Percentiles rank a stretch among this genome's conserved stretches.
phyloP scores from a whole-genome alignment of 768 basidiomycete genomes.

The Leccinum truebloodii region DNA sequence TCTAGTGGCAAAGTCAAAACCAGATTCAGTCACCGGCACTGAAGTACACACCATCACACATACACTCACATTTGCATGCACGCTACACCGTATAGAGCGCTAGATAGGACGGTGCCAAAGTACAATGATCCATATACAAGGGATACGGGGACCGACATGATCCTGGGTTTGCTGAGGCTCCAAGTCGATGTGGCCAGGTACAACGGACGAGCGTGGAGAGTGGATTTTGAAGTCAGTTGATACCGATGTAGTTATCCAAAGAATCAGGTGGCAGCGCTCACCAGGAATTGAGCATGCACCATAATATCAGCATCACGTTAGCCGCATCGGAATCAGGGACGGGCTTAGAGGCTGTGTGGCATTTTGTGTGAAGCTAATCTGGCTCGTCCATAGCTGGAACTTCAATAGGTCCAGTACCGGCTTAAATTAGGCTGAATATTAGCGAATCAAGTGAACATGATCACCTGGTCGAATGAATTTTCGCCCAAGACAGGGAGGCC shows the following conservation, averaged over 20 bases:
- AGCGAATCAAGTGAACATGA: background rate
- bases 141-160: background rate
- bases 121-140: background rate
- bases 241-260: background rate
- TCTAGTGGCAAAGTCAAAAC: background rate
- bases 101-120: background rate
- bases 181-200: background rate
- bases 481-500: too few relatives aligned
- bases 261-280: background rate
- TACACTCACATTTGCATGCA: conserved; percentile 1
- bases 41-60: background rate
- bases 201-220: background rate
- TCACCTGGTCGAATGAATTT: background rate
- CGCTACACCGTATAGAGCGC: background rate
- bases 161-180: background rate
- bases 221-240: background rate
- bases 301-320: too few relatives aligned
- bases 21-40: background rate
- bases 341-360: too few relatives aligned
- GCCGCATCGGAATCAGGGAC: too few relatives aligned
- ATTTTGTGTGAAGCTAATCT: too few relatives aligned
- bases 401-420: too few relatives aligned
- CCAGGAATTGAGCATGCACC: background rate
- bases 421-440: too few relatives aligned
- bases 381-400: too few relatives aligned